phyloP scores from a whole-genome alignment of 345 rosid species.

The Dimocarpus longan region DNA sequence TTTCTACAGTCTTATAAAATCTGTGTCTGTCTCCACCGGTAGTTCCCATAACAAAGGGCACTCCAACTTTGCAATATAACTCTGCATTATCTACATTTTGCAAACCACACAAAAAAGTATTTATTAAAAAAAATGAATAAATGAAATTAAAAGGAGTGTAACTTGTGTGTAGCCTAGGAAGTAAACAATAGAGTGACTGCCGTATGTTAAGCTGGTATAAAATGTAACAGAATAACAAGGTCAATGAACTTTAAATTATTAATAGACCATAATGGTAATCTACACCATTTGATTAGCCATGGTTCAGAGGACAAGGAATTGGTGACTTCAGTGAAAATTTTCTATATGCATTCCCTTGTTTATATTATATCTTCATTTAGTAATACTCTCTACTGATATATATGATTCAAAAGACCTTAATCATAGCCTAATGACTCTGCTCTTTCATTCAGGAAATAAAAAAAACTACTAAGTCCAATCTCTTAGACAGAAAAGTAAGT shows the following conservation, averaged over 20 bases:
- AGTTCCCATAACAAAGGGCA: constrained; percentile 97
- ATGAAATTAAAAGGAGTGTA: not conserved
- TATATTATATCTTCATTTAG: too few relatives aligned
- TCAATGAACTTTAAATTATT: not conserved
- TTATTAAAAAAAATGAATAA: not conserved
- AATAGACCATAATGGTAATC: not conserved
- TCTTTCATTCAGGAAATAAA: not conserved
- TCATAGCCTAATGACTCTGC: not conserved
- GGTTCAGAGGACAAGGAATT: not conserved
- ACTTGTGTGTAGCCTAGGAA: not conserved
- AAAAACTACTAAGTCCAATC: not conserved
- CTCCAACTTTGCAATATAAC: constrained; percentile 85
- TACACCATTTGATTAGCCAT: constrained; percentile 2
- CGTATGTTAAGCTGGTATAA: not conserved
- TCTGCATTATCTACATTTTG: constrained; percentile 68
- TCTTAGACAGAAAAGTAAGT: not conserved
- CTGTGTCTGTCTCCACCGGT: constrained; percentile 86
- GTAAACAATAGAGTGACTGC: not conserved
- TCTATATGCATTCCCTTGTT: not conserved
- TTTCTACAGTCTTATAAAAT: constrained; percentile 69
- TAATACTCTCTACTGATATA: not conserved
- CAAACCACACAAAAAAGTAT: constrained; percentile 2
- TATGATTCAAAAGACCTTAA: constrained; percentile 2
- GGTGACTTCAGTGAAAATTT: not conserved
- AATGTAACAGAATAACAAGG: not conserved